Percentiles rank a stretch among this genome's conserved stretches.
Conservation (phyloP, 441 rosid genomes). For the Brassica balearica region DNA sequence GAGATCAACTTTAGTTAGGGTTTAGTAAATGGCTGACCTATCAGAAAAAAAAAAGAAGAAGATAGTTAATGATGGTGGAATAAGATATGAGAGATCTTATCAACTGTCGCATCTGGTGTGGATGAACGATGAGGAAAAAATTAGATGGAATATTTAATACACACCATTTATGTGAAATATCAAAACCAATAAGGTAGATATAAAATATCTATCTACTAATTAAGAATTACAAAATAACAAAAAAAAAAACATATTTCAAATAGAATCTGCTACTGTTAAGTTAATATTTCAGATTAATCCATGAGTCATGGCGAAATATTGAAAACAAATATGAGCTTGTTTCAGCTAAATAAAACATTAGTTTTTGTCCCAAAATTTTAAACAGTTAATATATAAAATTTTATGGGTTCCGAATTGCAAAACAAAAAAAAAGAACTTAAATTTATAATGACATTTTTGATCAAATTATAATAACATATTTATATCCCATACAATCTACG, state of each 20-base stretch:
- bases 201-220: neutral
- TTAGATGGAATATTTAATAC: neutral
- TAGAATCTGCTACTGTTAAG: neutral
- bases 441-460: neutral
- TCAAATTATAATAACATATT: neutral
- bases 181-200: neutral
- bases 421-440: neutral
- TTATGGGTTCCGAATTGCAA: neutral
- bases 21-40: neutral
- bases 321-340: too few relatives aligned
- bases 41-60: neutral
- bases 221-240: neutral
- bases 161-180: neutral
- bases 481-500: neutral
- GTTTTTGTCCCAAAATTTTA: neutral
- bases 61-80: slow-evolving; percentile 12
- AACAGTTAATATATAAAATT: neutral
- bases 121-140: neutral
- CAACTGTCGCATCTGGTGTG: slow-evolving; percentile 25
- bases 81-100: slow-evolving; percentile 21
- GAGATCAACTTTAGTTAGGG: neutral
- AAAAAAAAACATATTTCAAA: neutral
- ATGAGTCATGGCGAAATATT: neutral
- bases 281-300: neutral
- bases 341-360: neutral